Percentiles rank a stretch among this genome's conserved stretches.
phyloP scores from a whole-genome alignment of 176 grass and related monocot species.

The Avena eriantha region DNA sequence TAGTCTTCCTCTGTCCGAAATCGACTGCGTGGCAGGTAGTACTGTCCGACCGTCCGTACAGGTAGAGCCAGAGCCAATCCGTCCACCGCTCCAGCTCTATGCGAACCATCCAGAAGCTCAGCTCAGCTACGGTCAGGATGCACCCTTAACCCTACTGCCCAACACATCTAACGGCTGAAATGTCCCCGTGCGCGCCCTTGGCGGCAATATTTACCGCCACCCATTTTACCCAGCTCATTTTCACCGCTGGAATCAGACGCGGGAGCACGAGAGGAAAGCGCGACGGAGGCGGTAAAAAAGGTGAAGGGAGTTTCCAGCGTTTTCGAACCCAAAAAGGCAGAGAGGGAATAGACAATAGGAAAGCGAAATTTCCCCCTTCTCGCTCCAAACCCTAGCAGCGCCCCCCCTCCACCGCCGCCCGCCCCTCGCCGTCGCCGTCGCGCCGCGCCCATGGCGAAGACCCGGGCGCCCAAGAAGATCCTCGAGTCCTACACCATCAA shows the following conservation, averaged over 20 bases:
- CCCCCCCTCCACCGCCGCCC: background rate
- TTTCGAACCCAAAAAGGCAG: background rate
- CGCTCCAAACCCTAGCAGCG: conserved; percentile 52
- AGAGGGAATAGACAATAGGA: background rate
- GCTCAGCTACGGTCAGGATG: background rate
- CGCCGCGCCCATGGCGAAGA: conserved; percentile 63
- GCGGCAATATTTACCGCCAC: conserved; percentile 29
- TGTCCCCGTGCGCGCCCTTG: background rate
- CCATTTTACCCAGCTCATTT: background rate
- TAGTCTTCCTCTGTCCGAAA: background rate
- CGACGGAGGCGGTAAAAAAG: conserved; percentile 24
- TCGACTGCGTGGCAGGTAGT: background rate
- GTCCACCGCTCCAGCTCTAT: background rate
- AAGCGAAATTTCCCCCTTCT: conserved; percentile 7
- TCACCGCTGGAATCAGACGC: conserved; percentile 22
- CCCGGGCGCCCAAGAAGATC: conserved; percentile 75
- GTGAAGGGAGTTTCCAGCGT: background rate
- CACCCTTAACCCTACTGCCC: background rate
- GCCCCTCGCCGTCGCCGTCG: conserved; percentile 27
- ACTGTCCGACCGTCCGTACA: background rate
- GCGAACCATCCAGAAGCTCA: conserved; percentile 22
- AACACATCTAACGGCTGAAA: background rate
- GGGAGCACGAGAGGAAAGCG: conserved; percentile 5
- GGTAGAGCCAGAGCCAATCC: background rate
- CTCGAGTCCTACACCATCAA: conserved; percentile 93